Conservation (phyloP, 495 filamentous ascomycete genomes). For the Apodospora peruviana region DNA sequence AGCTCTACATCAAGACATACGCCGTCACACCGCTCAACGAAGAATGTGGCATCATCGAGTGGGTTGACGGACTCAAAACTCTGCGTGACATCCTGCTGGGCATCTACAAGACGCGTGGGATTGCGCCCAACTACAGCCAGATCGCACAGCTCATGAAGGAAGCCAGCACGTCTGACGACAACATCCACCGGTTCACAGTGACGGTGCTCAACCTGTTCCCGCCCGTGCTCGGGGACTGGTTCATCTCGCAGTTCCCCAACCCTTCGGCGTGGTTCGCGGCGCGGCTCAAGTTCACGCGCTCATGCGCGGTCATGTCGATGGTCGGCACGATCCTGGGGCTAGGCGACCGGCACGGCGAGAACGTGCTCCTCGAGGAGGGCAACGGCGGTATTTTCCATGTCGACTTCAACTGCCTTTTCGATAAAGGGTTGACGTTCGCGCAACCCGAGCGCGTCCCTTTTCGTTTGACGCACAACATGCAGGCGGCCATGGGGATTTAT, state of each 20-base stretch:
- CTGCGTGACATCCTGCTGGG: constrained; percentile 84
- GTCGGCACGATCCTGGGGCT: constrained; percentile 91
- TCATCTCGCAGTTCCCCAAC: constrained; percentile 88
- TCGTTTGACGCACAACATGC: constrained; percentile 96
- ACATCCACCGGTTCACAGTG: constrained; percentile 63
- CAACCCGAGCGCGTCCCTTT: constrained; percentile 97
- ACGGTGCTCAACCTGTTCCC: constrained; percentile 64
- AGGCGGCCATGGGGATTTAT: constrained; percentile 90
- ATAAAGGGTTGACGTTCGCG: constrained; percentile 94
- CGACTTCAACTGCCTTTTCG: constrained; percentile 99
- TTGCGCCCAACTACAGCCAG: constrained; percentile 45
- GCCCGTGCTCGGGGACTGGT: constrained; percentile 87
- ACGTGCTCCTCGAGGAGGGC: constrained; percentile 90
- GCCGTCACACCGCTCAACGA: constrained; percentile 95
- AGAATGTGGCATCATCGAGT: constrained; percentile 96
- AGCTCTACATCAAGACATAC: constrained; percentile 86
- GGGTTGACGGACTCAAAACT: constrained; percentile 95
- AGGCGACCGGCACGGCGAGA: constrained; percentile 97
- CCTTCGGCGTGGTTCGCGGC: constrained; percentile 88
- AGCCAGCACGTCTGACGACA: constrained; percentile 32
- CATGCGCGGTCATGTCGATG: constrained; percentile 96
- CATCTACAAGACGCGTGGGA: constrained; percentile 65
- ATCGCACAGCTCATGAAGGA: constrained; percentile 45
- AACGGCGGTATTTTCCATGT: constrained; percentile 95
- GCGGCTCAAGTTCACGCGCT: constrained; percentile 84